Conservation (phyloP, 2,329 filamentous ascomycete species). For the Colletotrichum falcatum region DNA sequence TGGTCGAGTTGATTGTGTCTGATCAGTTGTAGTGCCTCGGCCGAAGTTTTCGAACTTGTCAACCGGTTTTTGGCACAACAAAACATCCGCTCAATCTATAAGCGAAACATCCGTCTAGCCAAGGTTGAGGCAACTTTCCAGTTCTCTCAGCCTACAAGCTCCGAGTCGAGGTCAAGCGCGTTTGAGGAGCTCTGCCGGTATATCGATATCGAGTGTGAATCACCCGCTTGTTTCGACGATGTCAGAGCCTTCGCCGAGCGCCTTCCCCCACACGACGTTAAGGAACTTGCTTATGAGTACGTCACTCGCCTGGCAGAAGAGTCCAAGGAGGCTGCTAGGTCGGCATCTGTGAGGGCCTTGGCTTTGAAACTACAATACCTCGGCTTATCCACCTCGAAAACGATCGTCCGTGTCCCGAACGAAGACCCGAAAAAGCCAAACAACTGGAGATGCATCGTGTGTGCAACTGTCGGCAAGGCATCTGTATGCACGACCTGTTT, state of each 20-base stretch:
- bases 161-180: slow-evolving; percentile 34
- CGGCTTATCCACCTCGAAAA: slow-evolving; percentile 54
- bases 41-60: slow-evolving; percentile 34
- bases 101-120: slow-evolving; percentile 54
- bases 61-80: slow-evolving; percentile 29
- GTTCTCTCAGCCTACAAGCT: slow-evolving; percentile 42
- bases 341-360: slow-evolving; percentile 50
- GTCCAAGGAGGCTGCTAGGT: slow-evolving; percentile 41
- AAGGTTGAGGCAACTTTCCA: slow-evolving; percentile 54
- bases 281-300: slow-evolving; percentile 54
- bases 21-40: slow-evolving; percentile 7
- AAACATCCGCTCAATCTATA: slow-evolving; percentile 51
- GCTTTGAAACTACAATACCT: slow-evolving; percentile 60
- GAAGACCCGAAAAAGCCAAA: slow-evolving; percentile 39
- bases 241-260: slow-evolving; percentile 58
- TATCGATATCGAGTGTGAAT: slow-evolving; percentile 51
- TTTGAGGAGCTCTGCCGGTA: slow-evolving; percentile 51
- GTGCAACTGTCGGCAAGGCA: slow-evolving; percentile 11
- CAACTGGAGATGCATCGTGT: slow-evolving; percentile 41
- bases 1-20: not conserved
- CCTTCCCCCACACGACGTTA: slow-evolving; percentile 56
- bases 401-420: slow-evolving; percentile 43
- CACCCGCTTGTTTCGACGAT: slow-evolving; percentile 60
- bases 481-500: slow-evolving; percentile 28
- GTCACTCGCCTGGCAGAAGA: slow-evolving; percentile 50